Base-by-base conservation (phyloP, 352 stramenopile species). In the Phytophthora europaea region DNA sequence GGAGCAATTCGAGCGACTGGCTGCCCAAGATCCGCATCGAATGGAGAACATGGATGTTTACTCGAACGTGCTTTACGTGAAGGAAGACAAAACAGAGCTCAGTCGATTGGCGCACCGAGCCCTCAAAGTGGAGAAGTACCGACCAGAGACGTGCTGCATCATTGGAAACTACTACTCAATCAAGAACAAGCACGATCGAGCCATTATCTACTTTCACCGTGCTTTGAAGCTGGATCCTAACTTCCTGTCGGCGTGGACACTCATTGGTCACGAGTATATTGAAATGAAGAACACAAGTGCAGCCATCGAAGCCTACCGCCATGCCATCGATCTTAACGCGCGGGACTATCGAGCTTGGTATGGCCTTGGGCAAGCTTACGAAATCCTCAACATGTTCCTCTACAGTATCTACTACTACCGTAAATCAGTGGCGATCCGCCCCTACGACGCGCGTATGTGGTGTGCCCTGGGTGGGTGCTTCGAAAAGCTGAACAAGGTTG, bases 391-490 rank as follows among this genome's bases (percentile, higher is more conserved):
- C 75, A 99, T 99, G 97, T 94, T 96, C 62, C 87, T 99, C 60
- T 99, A 99, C 82, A 98, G 97, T 50, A 89, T 99, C n/a, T 98
- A 99, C 87, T 99, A 99, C 84, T 99, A 99, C 80, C 89, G 96
- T 58, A 99, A 99, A 79, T 97, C 97, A 8, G 94, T 97, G 8
- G 83, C 90, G 18, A 90, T 99, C n/a, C 93, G 97, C 3, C 97
- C 98, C 9, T 98, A 98, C 68, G 97, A 99, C 84, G 94, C 96
- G 40, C 89, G 98, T n/a, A 99, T 99, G 97, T 99, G 98, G 98
- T 98, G 91, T 66, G 98, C 97, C 18, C 84, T 99, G 26, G 98
- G 95, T 43, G 83, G 84, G 6, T 95, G 88, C 48, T 94, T 92
- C 62, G 88, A 95, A 73, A 93, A 94, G 61, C 72, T 96, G 10